phyloP scores from a whole-genome alignment of 345 rosid species.

The Eucalyptus leucophloia region DNA sequence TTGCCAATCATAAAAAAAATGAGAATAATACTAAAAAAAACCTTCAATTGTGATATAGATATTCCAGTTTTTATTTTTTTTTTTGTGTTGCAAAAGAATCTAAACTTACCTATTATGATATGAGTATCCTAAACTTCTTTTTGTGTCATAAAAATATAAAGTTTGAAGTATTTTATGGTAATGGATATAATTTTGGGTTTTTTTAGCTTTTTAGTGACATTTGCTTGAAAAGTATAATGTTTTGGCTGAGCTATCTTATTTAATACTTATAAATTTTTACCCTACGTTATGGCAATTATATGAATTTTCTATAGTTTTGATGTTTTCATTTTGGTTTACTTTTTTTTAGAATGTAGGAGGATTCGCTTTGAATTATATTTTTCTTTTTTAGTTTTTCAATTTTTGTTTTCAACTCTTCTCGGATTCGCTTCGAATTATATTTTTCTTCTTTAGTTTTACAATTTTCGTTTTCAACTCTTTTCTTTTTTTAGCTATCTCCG shows the following conservation, averaged over 20 bases:
- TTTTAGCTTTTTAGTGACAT: too few species aligned
- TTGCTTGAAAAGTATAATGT: neutral
- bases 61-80: neutral
- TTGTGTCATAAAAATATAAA: too few species aligned
- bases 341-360: neutral
- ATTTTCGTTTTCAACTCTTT: neutral
- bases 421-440: neutral
- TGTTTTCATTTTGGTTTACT: neutral
- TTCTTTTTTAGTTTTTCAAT: neutral
- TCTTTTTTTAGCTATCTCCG: neutral
- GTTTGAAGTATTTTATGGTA: too few species aligned
- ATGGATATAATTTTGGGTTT: too few species aligned
- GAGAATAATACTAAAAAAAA: too few species aligned
- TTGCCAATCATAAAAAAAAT: neutral
- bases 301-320: neutral
- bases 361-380: neutral
- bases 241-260: neutral
- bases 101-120: too few species aligned
- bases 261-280: neutral
- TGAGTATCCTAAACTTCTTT: neutral
- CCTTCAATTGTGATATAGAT: neutral
- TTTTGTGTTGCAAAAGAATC: neutral
- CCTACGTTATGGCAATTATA: neutral
- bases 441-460: neutral
- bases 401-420: neutral